Base-by-base conservation (phyloP, 169 alveolate genomes). In the Cryptosporidium parvum region DNA sequence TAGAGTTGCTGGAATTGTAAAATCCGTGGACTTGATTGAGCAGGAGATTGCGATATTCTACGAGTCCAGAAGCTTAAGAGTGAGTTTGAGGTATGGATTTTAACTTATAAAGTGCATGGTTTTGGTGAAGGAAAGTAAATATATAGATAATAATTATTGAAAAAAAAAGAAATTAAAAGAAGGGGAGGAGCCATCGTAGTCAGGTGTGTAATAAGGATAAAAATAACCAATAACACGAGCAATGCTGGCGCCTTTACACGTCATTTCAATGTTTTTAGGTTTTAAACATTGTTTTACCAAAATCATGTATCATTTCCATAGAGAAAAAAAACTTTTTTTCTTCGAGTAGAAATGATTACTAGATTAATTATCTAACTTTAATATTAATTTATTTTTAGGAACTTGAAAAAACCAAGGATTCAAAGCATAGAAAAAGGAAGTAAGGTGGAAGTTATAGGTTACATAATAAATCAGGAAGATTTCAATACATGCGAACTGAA, bases 1-100 rank as follows among this genome's bases (percentile, higher is more conserved):
- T 26, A 37, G 89, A 23, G 89, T 80, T 10, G 89, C 89, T 33
- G 89, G 89, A 18, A 80, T 80, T 31, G 75, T 80, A 10, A 80
- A 21, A n/a, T 35, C 18, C 26, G 62, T 80, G 31, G 65, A 80
- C 53, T 10, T 80, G 23, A n/a, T 80, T 23, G 58, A 51, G 26
- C 75, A 33, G 44, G 89, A 59, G 18, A 26, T 80, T 33, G 8
- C 35, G 1, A n/a, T 80, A 39, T 53, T 26, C 16, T 62, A 80
- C 53, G 89, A 80, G n/a, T 21, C n/a, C 44, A 80, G 70, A 23
- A 65, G 29, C 29, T 51, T 80, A 16, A 65, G 31, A 12, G 89
- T 65, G 53, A 39, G 37, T 62, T 44, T 80, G 53, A 67, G 89
- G 89, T 80, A 59, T 18, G 75, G 26, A 8, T 26, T 45, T 45